Conservation (phyloP, 257 asterid genomes). For the Coffea eugenioides region DNA sequence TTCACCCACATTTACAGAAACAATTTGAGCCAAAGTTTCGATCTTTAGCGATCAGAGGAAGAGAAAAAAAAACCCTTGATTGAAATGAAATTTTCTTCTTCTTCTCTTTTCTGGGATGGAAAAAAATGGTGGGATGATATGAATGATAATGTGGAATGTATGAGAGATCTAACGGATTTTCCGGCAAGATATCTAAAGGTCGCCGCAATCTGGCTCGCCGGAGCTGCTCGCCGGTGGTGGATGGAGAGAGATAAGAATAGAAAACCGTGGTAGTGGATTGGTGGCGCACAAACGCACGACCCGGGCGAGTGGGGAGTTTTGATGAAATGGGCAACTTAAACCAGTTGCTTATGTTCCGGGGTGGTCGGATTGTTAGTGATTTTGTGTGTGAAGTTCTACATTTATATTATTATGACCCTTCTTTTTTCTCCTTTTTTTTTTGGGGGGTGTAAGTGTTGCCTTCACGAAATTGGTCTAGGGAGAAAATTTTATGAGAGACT, state of each 20-base stretch:
- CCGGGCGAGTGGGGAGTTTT: slow-evolving; percentile 15
- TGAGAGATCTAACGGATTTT: slow-evolving; percentile 17
- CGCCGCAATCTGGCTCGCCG: slow-evolving; percentile 37
- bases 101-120: background rate
- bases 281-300: slow-evolving; percentile 31
- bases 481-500: too few relatives aligned
- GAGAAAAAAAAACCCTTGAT: slow-evolving; percentile 1
- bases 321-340: background rate
- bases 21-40: background rate
- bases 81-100: background rate
- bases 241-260: slow-evolving; percentile 19
- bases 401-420: too few relatives aligned
- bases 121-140: background rate
- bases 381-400: background rate
- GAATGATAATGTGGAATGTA: slow-evolving; percentile 12
- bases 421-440: too few relatives aligned
- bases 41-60: slow-evolving; percentile 16
- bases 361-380: background rate
- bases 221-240: slow-evolving; percentile 5
- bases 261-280: slow-evolving; percentile 29
- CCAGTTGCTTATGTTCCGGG: background rate
- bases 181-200: slow-evolving; percentile 11
- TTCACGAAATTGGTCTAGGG: too few relatives aligned
- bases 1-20: background rate
- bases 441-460: too few relatives aligned